Evolutionary conservation across 306 rosid genomes (phyloP).

Genomic region (Sicyos edulis): DNA sequence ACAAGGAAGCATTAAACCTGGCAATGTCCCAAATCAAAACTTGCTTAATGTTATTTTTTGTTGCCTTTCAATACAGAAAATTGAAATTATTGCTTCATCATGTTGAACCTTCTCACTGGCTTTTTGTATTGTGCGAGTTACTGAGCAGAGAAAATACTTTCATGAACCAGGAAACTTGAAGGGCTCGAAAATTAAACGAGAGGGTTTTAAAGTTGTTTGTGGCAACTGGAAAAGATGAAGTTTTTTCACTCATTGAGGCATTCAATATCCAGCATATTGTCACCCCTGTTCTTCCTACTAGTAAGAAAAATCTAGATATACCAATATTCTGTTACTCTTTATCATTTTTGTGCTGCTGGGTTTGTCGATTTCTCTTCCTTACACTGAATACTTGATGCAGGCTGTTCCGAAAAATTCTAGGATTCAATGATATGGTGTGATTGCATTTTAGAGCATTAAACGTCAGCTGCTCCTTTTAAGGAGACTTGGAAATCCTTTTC

Average conservation of each 20-base stretch:
- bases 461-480: conserved; percentile 21
- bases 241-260: conserved; percentile 60
- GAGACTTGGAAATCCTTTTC: conserved; percentile 21
- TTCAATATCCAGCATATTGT: conserved; percentile 63
- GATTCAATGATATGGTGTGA: conserved; percentile 24
- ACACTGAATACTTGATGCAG: conserved; percentile 37
- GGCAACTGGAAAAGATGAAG: conserved; percentile 84
- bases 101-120: neutral
- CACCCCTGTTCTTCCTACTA: conserved; percentile 88
- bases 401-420: conserved; percentile 78
- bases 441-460: conserved; percentile 24
- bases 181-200: conserved; percentile 79
- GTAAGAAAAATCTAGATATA: conserved; percentile 42
- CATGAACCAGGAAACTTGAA: conserved; percentile 62
- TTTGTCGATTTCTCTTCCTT: conserved; percentile 25
- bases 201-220: conserved; percentile 68
- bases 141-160: conserved; percentile 1
- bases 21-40: no score
- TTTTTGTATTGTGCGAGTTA: neutral
- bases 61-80: neutral
- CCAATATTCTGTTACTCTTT: conserved; percentile 16
- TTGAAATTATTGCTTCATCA: conserved; percentile 3
- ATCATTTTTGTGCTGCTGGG: conserved; percentile 9
- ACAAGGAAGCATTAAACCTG: no score
- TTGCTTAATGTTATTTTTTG: neutral